A percentile compares a stretch with the other conserved stretches of the same genome.
phyloP scores from a whole-genome alignment of 192 early-diverging fungal genomes.

The Linnemannia schmuckeri region DNA sequence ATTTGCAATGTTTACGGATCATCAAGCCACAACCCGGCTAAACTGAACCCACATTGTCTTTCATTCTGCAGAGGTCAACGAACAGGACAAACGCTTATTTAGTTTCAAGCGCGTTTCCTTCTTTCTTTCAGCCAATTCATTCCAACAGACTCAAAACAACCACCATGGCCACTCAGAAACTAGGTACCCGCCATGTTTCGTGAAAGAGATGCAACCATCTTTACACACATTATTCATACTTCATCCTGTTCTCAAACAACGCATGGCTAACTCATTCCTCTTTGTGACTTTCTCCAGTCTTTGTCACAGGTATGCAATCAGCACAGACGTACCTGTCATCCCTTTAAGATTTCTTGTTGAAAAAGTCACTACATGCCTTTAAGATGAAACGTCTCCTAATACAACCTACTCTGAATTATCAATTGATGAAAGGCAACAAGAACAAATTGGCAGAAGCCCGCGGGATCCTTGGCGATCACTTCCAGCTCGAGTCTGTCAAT shows the following conservation, averaged over 20 bases:
- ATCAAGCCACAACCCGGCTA: constrained; percentile 1
- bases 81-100: not conserved
- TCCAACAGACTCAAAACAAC: not conserved
- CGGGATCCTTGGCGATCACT: constrained; percentile 75
- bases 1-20: not conserved
- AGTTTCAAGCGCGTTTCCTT: not conserved
- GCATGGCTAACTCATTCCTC: not conserved
- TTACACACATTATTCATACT: too few species aligned
- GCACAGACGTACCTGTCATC: too few species aligned
- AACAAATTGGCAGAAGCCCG: constrained; percentile 95
- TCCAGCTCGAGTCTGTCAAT: constrained; percentile 75
- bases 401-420: too few species aligned
- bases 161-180: constrained; percentile 1
- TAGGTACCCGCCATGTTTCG: not conserved
- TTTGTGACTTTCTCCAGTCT: constrained; percentile 23
- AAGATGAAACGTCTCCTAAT: not conserved
- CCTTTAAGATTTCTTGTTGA: not conserved
- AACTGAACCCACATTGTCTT: not conserved
- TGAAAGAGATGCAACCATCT: too few species aligned
- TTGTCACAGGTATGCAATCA: constrained; percentile 24
- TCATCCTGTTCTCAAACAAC: not conserved
- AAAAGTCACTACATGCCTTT: not conserved
- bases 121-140: not conserved
- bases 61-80: not conserved
- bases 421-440: constrained; percentile 84